Evolutionary conservation across 768 basidiomycete species (phyloP).

Genomic region (Hypsizygus marmoreus): DNA sequence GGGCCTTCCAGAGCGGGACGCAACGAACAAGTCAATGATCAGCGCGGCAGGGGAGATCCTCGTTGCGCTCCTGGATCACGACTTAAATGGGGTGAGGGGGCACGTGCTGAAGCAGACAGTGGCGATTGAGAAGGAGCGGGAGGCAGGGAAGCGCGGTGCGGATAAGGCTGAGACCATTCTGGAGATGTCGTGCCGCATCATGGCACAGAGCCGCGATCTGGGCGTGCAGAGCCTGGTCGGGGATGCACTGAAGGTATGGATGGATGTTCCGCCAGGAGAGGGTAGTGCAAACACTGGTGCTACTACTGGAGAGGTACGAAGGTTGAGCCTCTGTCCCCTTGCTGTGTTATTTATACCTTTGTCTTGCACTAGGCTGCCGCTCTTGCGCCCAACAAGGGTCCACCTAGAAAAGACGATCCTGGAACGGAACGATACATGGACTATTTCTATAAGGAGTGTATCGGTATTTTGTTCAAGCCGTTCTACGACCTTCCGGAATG

Average conservation of each 20-base stretch:
- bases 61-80: constrained; percentile 85
- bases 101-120: constrained; percentile 83
- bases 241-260: constrained; percentile 79
- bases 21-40: constrained; percentile 56
- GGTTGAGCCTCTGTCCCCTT: constrained; percentile 21
- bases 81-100: constrained; percentile 80
- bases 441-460: constrained; percentile 88
- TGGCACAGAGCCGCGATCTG: constrained; percentile 79
- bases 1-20: constrained; percentile 60
- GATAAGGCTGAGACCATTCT: constrained; percentile 74
- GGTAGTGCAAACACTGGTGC: constrained; percentile 22
- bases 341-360: constrained; percentile 6
- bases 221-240: constrained; percentile 90
- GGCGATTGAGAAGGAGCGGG: constrained; percentile 69
- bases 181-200: constrained; percentile 71
- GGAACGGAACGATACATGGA: constrained; percentile 88
- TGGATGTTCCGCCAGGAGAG: constrained; percentile 69
- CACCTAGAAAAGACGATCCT: constrained; percentile 76
- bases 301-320: constrained; percentile 33
- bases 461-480: constrained; percentile 80
- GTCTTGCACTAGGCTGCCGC: constrained; percentile 28
- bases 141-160: constrained; percentile 53
- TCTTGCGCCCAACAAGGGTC: constrained; percentile 37
- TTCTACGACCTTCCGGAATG: constrained; percentile 73
- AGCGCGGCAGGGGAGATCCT: constrained; percentile 86